These are phyloP conservation scores for Echeveria elegans DNA, from an alignment of 164 flowering plant species.

Conservation along the genomic window DNA sequence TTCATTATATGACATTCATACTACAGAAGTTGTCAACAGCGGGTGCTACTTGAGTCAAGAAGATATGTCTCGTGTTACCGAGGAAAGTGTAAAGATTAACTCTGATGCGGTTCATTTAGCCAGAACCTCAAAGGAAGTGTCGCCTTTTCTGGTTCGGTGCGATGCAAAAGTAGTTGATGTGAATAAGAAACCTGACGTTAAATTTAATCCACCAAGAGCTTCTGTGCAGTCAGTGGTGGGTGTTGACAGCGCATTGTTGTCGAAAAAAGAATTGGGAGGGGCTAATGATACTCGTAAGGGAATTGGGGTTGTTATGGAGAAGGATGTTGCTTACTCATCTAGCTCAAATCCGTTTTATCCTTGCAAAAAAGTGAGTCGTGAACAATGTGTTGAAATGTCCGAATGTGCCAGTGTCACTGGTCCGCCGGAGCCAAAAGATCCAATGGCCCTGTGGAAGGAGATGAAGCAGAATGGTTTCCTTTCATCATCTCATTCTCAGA, in stretches of 20 bases:
- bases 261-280: conserved; percentile 13
- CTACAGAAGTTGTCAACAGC: conserved; percentile 2
- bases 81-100: conserved; percentile 15
- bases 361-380: conserved; percentile 7
- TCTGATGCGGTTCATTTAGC: conserved; percentile 14
- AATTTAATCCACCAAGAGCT: conserved; percentile 1
- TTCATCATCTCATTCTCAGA: conserved; percentile 27
- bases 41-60: conserved; percentile 13
- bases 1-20: background rate
- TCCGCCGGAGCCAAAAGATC: conserved; percentile 46
- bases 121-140: conserved; percentile 12
- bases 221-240: conserved; percentile 12
- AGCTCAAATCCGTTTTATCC: background rate
- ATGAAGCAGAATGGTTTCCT: conserved; percentile 86
- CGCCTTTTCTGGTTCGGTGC: conserved; percentile 11
- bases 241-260: conserved; percentile 4
- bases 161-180: conserved; percentile 22
- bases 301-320: conserved; percentile 46
- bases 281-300: conserved; percentile 14
- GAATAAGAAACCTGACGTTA: conserved; percentile 18
- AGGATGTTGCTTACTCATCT: conserved; percentile 31
- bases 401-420: conserved; percentile 64
- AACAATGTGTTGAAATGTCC: conserved; percentile 38
- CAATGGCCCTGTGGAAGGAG: conserved; percentile 57
- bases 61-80: conserved; percentile 21